These are phyloP conservation scores for Colletotrichum gloeosporioides DNA, from an alignment of 2,329 filamentous ascomycete species.

Conservation along the genomic window DNA sequence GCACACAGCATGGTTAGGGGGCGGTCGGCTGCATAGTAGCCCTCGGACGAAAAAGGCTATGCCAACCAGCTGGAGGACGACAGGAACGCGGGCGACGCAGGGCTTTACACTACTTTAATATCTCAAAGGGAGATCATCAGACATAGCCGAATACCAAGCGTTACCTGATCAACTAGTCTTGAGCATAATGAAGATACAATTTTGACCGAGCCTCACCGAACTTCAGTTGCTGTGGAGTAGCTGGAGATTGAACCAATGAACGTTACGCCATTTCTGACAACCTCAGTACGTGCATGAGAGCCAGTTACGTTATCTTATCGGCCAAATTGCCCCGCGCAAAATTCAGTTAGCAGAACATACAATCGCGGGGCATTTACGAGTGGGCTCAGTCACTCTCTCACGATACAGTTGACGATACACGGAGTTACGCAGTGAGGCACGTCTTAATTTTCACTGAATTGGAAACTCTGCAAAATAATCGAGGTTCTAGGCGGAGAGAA, in stretches of 20 bases:
- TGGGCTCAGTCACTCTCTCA: background rate
- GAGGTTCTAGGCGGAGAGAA: background rate
- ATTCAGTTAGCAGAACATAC: conserved; percentile 10
- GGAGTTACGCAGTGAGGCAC: background rate
- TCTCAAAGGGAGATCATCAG: background rate
- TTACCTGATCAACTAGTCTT: background rate
- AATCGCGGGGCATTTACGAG: conserved; percentile 6
- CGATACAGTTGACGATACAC: background rate
- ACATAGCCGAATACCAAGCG: background rate
- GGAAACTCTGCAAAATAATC: background rate
- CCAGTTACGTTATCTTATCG: conserved; percentile 11
- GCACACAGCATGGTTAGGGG: conserved; percentile 16
- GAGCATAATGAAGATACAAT: background rate
- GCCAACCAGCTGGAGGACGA: background rate
- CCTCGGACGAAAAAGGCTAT: background rate
- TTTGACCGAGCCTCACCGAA: background rate
- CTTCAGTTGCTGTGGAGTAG: background rate
- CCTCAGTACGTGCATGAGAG: background rate
- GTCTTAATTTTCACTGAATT: background rate
- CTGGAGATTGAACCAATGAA: background rate
- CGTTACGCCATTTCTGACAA: background rate
- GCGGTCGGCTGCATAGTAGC: background rate
- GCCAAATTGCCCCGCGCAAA: conserved; percentile 13
- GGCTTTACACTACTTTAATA: background rate
- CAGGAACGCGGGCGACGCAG: background rate